Percentiles rank a stretch among this genome's conserved stretches.
phyloP scores from a whole-genome alignment of 1,139 yeast species.

The Lodderomyces beijingensis region DNA sequence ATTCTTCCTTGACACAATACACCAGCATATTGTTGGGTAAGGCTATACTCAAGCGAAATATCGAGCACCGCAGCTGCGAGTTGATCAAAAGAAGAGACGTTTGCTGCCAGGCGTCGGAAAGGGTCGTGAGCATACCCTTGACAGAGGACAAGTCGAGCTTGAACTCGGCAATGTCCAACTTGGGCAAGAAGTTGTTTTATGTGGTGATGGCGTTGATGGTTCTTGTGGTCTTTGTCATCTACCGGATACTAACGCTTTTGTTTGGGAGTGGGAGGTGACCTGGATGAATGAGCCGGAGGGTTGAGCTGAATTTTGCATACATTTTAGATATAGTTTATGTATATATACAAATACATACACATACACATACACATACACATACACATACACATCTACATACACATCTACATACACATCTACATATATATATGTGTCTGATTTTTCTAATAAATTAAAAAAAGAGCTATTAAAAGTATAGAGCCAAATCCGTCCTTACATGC shows the following conservation, averaged over 20 bases:
- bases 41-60: conserved; percentile 38
- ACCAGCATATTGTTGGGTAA: conserved; percentile 38
- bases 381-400: too few species aligned
- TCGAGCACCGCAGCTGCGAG: conserved; percentile 29
- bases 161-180: conserved; percentile 16
- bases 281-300: too few species aligned
- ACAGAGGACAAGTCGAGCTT: conserved; percentile 24
- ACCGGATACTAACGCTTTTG: conserved; percentile 20
- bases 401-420: too few species aligned
- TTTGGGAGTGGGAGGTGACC: conserved; percentile 1
- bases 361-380: too few species aligned
- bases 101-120: conserved; percentile 42
- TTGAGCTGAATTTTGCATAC: too few species aligned
- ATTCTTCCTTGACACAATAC: conserved; percentile 34
- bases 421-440: too few species aligned
- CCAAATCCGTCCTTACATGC: too few species aligned
- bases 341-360: too few species aligned
- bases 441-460: too few species aligned
- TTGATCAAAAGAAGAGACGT: conserved; percentile 35
- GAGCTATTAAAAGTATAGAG: too few species aligned
- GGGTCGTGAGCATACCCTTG: conserved; percentile 42
- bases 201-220: conserved; percentile 19
- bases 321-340: too few species aligned
- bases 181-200: conserved; percentile 21
- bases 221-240: conserved; percentile 19